Evolutionary conservation across 2,329 filamentous ascomycete genomes (phyloP).

Genomic region (Cytospora schulzeri): DNA sequence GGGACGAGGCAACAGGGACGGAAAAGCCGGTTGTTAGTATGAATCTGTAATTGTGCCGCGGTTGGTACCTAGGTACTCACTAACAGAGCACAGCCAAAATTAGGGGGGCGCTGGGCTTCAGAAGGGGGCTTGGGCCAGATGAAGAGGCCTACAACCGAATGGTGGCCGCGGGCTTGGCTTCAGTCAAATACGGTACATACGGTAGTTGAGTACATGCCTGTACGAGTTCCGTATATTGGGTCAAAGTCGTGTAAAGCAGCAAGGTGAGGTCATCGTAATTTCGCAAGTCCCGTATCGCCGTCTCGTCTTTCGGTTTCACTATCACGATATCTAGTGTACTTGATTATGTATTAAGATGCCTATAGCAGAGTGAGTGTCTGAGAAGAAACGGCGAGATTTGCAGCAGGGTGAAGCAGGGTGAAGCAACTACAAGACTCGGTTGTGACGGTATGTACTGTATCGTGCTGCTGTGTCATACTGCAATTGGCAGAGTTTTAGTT

Average conservation of each 20-base stretch:
- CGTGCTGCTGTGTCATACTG: not conserved
- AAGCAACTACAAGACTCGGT: no score
- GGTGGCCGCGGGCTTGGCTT: not conserved
- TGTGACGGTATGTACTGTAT: not conserved
- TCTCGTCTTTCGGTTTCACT: conserved; percentile 6
- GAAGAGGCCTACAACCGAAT: not conserved
- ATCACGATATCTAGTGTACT: not conserved
- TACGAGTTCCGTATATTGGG: no score
- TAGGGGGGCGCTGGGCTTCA: conserved; percentile 4
- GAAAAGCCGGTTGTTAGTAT: conserved; percentile 2
- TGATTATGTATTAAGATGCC: not conserved
- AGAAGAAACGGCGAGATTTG: not conserved
- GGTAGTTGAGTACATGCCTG: no score
- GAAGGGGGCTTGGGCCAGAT: conserved; percentile 6
- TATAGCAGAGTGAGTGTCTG: not conserved
- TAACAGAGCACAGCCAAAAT: conserved; percentile 8
- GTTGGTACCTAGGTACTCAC: not conserved
- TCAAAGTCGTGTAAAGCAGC: not conserved
- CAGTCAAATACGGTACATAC: not conserved
- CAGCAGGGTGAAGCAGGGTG: no score
- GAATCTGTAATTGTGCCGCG: conserved; percentile 6
- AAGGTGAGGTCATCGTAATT: conserved; percentile 26
- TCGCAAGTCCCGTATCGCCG: conserved; percentile 22
- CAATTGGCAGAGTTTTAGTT: not conserved
- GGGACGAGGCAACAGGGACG: conserved; percentile 11